Evolutionary conservation across 2,329 filamentous ascomycete genomes (phyloP), one percentile per base, ranked within the genome.

Genomic region (Diplodia intermedia): DNA sequence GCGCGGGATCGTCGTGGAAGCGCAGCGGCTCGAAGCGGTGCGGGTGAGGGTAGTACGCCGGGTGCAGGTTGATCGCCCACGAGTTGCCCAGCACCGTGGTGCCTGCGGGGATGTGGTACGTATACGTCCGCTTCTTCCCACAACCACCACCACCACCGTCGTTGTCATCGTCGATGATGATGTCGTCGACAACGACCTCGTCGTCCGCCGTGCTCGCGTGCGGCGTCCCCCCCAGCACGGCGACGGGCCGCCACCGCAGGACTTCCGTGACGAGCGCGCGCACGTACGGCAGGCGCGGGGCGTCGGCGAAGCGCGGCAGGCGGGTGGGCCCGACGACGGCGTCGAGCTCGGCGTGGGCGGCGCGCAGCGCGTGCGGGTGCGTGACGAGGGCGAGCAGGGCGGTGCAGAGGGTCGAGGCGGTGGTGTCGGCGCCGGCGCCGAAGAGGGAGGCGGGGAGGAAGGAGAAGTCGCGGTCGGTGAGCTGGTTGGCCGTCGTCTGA

Each of bases 381-480:
- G 83, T 69, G 75, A 82, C 68, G 76, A 87, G 69, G 67, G 86
- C 73, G 70, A 86, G 68, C 71, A 87, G 82, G 75, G 81, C 84
- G 18, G 79, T 80, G 69, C 82, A 82, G 23, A 86, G 75, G 0
- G 81, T 83, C 15, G 79, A 82, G 0, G 82, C 80, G 0, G 83
- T 85, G 0, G 84, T 86, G 69, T 86, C 84, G 4, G 79, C 84
- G 33, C 84, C 81, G 12, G 83, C 84, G 33, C 83, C 83, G 68
- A 83, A 82, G 7, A 84, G 74, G 0, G 78, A 79, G 2, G 79
- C 80, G 1, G 82, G 78, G 6, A 83, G 76, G 72, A 81, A 83
- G 3, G 79, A 79, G 67, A 84, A 78, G 69, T 83, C 76, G 14
- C 77, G 76, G 18, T 79, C 76, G 0, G 79, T 78, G 54, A 85